A percentile compares a stretch with the other conserved stretches of the same genome.
phyloP scores from a whole-genome alignment of 306 rosid species.

The Mucuna pruriens region DNA sequence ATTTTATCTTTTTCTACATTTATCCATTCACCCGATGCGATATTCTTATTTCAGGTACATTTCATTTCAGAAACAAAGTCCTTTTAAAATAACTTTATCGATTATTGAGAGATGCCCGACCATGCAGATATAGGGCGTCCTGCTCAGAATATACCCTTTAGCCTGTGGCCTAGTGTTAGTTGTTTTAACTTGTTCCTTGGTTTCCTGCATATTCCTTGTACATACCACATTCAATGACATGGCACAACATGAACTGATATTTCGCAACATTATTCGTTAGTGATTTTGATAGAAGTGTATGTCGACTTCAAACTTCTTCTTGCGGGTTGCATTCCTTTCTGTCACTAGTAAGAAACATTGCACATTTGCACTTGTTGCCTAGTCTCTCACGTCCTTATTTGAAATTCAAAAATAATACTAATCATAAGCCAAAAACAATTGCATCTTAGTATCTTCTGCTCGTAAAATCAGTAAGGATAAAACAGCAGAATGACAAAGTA shows the following conservation, averaged over 20 bases:
- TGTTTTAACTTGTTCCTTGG: not conserved
- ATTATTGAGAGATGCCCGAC: not conserved
- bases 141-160: not conserved
- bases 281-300: not conserved
- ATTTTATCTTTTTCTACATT: not conserved
- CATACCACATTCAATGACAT: not conserved
- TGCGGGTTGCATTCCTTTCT: not conserved
- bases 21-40: not conserved
- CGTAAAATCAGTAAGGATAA: not conserved
- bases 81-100: not conserved
- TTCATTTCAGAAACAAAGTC: not conserved
- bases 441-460: constrained; percentile 12
- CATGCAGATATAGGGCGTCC: not conserved
- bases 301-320: not conserved
- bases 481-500: not conserved
- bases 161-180: not conserved
- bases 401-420: not conserved
- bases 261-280: not conserved
- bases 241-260: not conserved
- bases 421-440: not conserved
- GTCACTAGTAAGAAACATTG: not conserved
- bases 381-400: not conserved
- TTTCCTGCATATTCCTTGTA: not conserved
- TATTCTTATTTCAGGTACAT: not conserved
- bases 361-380: not conserved